These are phyloP conservation scores for Nakaseomyces glabratus DNA, from an alignment of 1,139 yeast species.

Conservation along the genomic window DNA sequence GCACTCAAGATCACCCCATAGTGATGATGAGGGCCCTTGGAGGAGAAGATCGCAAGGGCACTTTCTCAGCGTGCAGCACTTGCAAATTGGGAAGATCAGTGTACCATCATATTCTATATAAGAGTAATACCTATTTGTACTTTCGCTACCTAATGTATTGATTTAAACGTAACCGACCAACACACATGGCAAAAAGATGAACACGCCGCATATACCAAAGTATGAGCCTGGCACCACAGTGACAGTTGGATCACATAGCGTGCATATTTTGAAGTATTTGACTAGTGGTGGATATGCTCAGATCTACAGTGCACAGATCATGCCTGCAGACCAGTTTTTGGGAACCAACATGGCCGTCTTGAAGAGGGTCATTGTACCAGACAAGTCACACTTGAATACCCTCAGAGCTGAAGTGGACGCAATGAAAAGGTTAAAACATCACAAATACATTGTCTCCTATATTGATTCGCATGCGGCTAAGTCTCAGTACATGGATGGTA, in stretches of 20 bases:
- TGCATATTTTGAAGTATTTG: slow-evolving; percentile 27
- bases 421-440: slow-evolving; percentile 51
- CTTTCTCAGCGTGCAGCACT: no score
- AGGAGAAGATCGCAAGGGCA: no score
- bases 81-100: no score
- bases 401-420: slow-evolving; percentile 72
- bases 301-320: slow-evolving; percentile 51
- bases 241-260: slow-evolving; percentile 31
- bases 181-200: no score
- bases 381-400: slow-evolving; percentile 54
- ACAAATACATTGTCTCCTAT: slow-evolving; percentile 53
- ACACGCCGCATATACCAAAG: slow-evolving; percentile 23
- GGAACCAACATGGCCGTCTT: slow-evolving; percentile 47
- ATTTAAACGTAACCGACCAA: no score
- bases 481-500: slow-evolving; percentile 36
- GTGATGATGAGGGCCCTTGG: no score
- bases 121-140: no score
- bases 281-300: slow-evolving; percentile 46
- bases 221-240: slow-evolving; percentile 26
- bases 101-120: no score
- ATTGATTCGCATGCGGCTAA: slow-evolving; percentile 73
- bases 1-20: no score
- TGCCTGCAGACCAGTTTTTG: slow-evolving; percentile 30
- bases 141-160: no score
- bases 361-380: slow-evolving; percentile 66